A percentile compares a stretch with the other conserved stretches of the same genome.
Evolutionary conservation across 1,139 yeast genomes (phyloP).

Genomic region (Zhuliangozyma blackwelliae): DNA sequence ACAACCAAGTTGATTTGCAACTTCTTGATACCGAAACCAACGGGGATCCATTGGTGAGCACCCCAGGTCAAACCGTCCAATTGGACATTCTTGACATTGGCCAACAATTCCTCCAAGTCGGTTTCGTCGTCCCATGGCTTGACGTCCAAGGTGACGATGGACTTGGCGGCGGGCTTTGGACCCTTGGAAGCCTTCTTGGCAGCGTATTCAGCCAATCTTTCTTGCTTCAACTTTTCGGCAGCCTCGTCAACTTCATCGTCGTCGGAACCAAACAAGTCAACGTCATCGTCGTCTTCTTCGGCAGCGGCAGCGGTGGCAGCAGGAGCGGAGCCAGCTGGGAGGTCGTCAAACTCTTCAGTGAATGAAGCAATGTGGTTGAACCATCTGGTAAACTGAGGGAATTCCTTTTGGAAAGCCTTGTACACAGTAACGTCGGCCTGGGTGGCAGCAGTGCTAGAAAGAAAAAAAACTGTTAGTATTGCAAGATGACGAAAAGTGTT

Average conservation of each 20-base stretch:
- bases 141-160: constrained; percentile 92
- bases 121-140: constrained; percentile 99
- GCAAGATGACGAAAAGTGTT: too few relatives aligned
- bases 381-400: constrained; percentile 97
- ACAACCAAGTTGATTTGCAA: constrained; percentile 97
- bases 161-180: constrained; percentile 98
- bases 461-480: constrained; percentile 8
- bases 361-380: constrained; percentile 94
- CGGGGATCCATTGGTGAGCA: constrained; percentile 93
- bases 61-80: constrained; percentile 98
- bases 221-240: constrained; percentile 94
- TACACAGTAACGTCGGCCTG: constrained; percentile 94
- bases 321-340: constrained; percentile 74
- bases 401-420: constrained; percentile 92
- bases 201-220: constrained; percentile 96
- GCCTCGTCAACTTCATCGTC: constrained; percentile 94
- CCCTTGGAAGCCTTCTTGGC: constrained; percentile 97
- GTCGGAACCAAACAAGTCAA: constrained; percentile 91
- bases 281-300: constrained; percentile 84
- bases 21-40: constrained; percentile 99
- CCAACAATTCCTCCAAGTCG: constrained; percentile 81
- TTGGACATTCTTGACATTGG: constrained; percentile 77
- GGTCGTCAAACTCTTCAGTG: constrained; percentile 74
- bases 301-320: constrained; percentile 50
- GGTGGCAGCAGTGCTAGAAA: constrained; percentile 69